Evolutionary conservation across 73 alveolate genomes (phyloP).

Genomic region (Tetrahymena borealis): DNA sequence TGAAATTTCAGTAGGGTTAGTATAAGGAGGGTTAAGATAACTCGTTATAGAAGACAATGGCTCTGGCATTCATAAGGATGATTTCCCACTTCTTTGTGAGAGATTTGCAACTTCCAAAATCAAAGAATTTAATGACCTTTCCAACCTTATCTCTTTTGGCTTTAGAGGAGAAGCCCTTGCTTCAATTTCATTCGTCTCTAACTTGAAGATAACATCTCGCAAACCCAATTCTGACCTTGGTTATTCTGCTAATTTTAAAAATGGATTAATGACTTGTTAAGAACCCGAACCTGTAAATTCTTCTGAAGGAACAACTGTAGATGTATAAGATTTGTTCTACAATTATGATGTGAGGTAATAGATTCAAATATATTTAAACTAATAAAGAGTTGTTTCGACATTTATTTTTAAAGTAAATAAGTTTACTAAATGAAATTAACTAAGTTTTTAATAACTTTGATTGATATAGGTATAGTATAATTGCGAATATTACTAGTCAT

Average conservation of each 20-base stretch:
- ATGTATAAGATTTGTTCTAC: constrained; percentile 55
- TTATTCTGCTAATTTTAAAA: constrained; percentile 57
- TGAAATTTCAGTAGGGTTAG: constrained; percentile 52
- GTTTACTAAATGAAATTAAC: too few relatives aligned
- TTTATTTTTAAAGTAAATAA: too few relatives aligned
- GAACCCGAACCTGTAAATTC: constrained; percentile 44
- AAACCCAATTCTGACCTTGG: constrained; percentile 66
- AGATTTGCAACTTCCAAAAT: constrained; percentile 93
- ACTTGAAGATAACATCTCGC: constrained; percentile 73
- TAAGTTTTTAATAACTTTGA: too few relatives aligned
- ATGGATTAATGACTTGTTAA: constrained; percentile 56
- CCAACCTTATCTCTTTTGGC: constrained; percentile 79
- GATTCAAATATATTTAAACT: constrained; percentile 13
- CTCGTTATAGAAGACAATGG: constrained; percentile 92
- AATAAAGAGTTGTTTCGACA: too few relatives aligned
- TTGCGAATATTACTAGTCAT: too few relatives aligned
- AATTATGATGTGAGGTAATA: constrained; percentile 49
- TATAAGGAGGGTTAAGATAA: constrained; percentile 83
- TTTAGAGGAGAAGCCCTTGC: constrained; percentile 98
- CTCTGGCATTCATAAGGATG: constrained; percentile 81
- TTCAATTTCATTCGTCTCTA: constrained; percentile 78
- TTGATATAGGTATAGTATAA: too few relatives aligned
- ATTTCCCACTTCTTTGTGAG: constrained; percentile 87
- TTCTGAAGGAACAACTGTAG: constrained; percentile 61
- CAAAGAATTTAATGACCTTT: constrained; percentile 66